Evolutionary conservation across 2,329 filamentous ascomycete species (phyloP), one percentile per base, ranked within the genome.

Genomic region (Sporothrix mexicana): DNA sequence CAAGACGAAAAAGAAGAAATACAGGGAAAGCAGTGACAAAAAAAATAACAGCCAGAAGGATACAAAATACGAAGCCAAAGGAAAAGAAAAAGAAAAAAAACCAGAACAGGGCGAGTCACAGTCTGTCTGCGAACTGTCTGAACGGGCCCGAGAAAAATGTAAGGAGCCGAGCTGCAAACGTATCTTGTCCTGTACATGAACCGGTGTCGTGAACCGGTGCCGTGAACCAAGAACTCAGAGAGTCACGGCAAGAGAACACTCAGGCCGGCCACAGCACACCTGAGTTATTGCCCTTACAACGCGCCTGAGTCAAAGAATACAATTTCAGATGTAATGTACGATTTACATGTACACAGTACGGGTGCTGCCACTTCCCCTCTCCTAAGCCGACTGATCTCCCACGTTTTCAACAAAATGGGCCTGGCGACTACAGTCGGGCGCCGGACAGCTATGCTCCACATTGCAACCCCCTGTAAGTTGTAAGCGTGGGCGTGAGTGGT

Each of bases 1-100:
- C n/a, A 23, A 57, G 53, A 3, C 53, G 9, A 61, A 25, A 41
- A 41, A 41, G 7, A 17, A 57, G 20, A 25, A 25, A 25, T 9
- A 57, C 13, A 51, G 17, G 20, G 20, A 53, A 53, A 53, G n/a
- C 12, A 23, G 53, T 15, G 53, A 15, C 20, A 6, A 7, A 3
- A 23, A 57, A 57, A 23, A 12, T n/a, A n/a, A 57, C 55, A 30
- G 15, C 55, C 25, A 13, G 6, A 25, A 55, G 20, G 20, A 25
- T 25, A 20, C 23, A 43, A 49, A 51, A 67, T 51, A 67, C 12
- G 62, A 23, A 41, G n/a, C 61, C 36, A 64, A 57, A 10, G 9
- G 23, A 13, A 64, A 64, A 47, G 45, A 64, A 23, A 64, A 9
- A 45, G 20, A 64, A 64, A 47, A 64, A 64, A 23, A 64, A 43